Conservation (phyloP, 768 basidiomycete genomes). For the Lentinula edodes region DNA sequence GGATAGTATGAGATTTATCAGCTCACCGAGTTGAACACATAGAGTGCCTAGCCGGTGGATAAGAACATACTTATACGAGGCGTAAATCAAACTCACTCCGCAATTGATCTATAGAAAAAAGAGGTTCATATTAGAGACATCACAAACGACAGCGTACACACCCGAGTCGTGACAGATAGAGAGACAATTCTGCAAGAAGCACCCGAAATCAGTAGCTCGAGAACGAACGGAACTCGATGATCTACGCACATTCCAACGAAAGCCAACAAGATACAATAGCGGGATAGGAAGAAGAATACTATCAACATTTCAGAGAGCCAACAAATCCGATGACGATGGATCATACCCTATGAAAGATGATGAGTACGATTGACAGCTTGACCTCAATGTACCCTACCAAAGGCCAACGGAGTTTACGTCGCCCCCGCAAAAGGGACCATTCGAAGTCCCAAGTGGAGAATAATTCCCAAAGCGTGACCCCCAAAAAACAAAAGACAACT, state of each 20-base stretch:
- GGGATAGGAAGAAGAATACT: constrained; percentile 66
- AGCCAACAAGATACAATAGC: constrained; percentile 67
- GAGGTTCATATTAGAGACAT: background rate
- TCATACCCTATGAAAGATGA: background rate
- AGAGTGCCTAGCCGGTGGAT: constrained; percentile 41
- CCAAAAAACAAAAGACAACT: constrained; percentile 58
- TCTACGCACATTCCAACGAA: constrained; percentile 36
- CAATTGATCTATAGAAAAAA: constrained; percentile 45
- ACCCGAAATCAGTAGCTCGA: background rate
- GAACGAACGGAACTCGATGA: background rate
- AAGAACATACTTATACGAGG: background rate
- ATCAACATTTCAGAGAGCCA: background rate
- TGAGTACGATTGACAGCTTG: constrained; percentile 1
- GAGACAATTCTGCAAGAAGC: constrained; percentile 47
- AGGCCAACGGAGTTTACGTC: constrained; percentile 62
- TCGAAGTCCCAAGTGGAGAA: constrained; percentile 62
- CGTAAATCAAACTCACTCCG: constrained; percentile 30
- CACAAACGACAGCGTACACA: background rate
- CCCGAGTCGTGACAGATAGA: constrained; percentile 39
- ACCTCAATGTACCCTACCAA: constrained; percentile 37
- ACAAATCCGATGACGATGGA: background rate
- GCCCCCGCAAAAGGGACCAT: constrained; percentile 54
- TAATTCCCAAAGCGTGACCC: constrained; percentile 65
- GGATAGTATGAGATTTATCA: constrained; percentile 21
- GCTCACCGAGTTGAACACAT: constrained; percentile 44